Evolutionary conservation across 148 eudicot genomes (phyloP).

Genomic region (Selenicereus undatus): DNA sequence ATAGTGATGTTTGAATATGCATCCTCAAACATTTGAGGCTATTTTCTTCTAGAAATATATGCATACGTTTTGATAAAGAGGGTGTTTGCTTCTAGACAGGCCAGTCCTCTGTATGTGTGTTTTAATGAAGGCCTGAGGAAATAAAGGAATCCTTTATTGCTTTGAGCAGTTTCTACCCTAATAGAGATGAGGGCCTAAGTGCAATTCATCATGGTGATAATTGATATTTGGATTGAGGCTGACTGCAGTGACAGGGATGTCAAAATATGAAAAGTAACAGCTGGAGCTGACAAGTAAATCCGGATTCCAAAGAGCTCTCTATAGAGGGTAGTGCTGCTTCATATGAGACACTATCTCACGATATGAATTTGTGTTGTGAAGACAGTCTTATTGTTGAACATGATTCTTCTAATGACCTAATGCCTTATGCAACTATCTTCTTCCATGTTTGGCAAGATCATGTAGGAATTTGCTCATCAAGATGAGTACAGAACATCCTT

Average conservation of each 20-base stretch:
- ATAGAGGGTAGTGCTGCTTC: neutral
- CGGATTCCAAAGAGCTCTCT: neutral
- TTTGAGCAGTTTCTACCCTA: neutral
- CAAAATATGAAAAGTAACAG: neutral
- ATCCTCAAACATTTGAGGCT: neutral
- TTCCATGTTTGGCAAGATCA: neutral
- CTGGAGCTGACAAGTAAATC: neutral
- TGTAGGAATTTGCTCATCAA: neutral
- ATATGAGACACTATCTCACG: neutral
- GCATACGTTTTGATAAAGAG: too few species aligned
- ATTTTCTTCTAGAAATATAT: neutral
- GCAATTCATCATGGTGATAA: neutral
- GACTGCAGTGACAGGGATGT: neutral
- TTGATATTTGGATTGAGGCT: neutral
- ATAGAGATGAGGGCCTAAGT: neutral
- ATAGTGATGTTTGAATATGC: too few species aligned
- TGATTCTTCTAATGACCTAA: too few species aligned
- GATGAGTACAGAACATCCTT: neutral
- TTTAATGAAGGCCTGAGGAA: neutral
- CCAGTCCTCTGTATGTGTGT: neutral
- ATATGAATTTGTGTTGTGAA: neutral
- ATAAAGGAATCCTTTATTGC: neutral
- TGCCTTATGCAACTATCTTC: neutral
- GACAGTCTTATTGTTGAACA: too few species aligned
- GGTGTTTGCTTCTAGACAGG: neutral